These are phyloP conservation scores for Ustilago vetiveriae DNA, from an alignment of 1,284 basidiomycete genomes.

Conservation along the genomic window DNA sequence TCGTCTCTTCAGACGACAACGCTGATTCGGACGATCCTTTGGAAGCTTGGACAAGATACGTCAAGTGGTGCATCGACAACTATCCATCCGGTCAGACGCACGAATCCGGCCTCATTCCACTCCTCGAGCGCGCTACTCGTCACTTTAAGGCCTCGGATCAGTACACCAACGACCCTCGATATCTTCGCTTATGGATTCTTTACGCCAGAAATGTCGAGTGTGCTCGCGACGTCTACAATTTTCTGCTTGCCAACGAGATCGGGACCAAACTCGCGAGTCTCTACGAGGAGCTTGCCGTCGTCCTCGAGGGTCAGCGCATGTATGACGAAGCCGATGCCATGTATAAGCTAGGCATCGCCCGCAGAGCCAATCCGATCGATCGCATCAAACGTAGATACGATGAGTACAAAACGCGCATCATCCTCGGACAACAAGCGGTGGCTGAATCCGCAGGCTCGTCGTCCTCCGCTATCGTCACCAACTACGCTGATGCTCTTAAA, in stretches of 20 bases:
- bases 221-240: slow-evolving; percentile 69
- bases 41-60: slow-evolving; percentile 70
- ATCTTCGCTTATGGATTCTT: slow-evolving; percentile 86
- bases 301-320: slow-evolving; percentile 78
- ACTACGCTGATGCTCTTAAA: slow-evolving; percentile 53
- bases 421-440: slow-evolving; percentile 32
- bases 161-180: slow-evolving; percentile 86
- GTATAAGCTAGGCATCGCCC: slow-evolving; percentile 83
- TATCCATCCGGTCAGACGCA: slow-evolving; percentile 75
- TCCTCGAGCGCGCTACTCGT: slow-evolving; percentile 79
- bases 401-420: slow-evolving; percentile 77
- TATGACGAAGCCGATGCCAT: slow-evolving; percentile 76
- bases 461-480: slow-evolving; percentile 4
- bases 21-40: slow-evolving; percentile 56
- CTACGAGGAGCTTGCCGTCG: slow-evolving; percentile 85
- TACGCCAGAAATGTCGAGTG: slow-evolving; percentile 70
- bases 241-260: slow-evolving; percentile 80
- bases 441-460: slow-evolving; percentile 16
- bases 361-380: slow-evolving; percentile 82
- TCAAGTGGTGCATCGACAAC: slow-evolving; percentile 76
- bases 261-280: slow-evolving; percentile 80
- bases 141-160: slow-evolving; percentile 80
- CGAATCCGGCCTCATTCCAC: slow-evolving; percentile 73
- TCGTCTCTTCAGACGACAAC: slow-evolving; percentile 43
- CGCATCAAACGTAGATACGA: slow-evolving; percentile 83